Evolutionary conservation across 2,329 filamentous ascomycete species (phyloP).

Genomic region (Saccharata proteae): DNA sequence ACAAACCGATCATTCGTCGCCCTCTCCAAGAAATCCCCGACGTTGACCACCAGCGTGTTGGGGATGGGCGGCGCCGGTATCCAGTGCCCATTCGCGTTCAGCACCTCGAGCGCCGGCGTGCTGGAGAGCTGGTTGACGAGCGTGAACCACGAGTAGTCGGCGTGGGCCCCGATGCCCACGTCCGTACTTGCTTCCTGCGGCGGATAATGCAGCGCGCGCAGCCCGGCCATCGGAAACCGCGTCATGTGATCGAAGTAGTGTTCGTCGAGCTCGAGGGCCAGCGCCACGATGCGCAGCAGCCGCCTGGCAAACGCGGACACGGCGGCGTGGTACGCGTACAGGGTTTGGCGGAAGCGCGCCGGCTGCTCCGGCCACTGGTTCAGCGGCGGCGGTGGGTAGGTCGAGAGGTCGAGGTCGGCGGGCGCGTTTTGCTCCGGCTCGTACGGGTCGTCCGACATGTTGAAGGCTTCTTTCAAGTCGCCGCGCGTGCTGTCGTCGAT

Average conservation of each 20-base stretch:
- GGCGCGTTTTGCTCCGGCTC: slow-evolving; percentile 19
- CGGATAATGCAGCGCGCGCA: slow-evolving; percentile 30
- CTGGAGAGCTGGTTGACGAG: slow-evolving; percentile 20
- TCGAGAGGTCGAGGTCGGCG: slow-evolving; percentile 5
- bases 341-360: slow-evolving; percentile 17
- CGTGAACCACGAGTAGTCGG: slow-evolving; percentile 33
- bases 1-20: slow-evolving; percentile 29
- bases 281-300: slow-evolving; percentile 24
- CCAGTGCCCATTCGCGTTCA: slow-evolving; percentile 31
- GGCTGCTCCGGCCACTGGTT: slow-evolving; percentile 22
- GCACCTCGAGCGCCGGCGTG: slow-evolving; percentile 22
- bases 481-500: slow-evolving; percentile 23
- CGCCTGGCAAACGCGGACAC: slow-evolving; percentile 20
- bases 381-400: slow-evolving; percentile 9
- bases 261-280: slow-evolving; percentile 29
- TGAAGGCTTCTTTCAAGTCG: slow-evolving; percentile 24
- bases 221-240: slow-evolving; percentile 30
- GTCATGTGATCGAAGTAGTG: slow-evolving; percentile 26
- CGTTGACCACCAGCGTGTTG: slow-evolving; percentile 29
- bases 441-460: slow-evolving; percentile 23
- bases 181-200: slow-evolving; percentile 18
- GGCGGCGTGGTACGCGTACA: slow-evolving; percentile 24
- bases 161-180: slow-evolving; percentile 30
- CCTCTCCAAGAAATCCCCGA: slow-evolving; percentile 29
- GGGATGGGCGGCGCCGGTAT: slow-evolving; percentile 24